Evolutionary conservation across 106 monocot genomes (phyloP).

Genomic region (Allium fistulosum): DNA sequence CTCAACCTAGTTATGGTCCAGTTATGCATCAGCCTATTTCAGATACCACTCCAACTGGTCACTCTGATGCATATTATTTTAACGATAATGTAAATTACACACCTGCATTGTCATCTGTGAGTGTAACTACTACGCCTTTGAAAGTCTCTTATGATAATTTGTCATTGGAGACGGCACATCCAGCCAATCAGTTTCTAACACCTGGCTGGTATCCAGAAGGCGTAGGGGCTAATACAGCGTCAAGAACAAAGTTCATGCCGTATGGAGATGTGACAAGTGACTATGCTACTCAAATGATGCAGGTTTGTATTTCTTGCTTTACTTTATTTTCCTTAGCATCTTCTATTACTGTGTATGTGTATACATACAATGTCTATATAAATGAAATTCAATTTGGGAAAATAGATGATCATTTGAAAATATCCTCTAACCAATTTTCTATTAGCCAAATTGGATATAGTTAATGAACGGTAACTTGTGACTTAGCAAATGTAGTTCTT

Average conservation of each 20-base stretch:
- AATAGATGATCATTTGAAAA: too few relatives aligned
- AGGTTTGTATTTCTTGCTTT: neutral
- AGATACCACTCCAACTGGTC: neutral
- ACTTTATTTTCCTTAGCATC: too few relatives aligned
- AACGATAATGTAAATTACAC: constrained; percentile 15
- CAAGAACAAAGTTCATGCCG: constrained; percentile 1
- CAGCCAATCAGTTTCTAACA: constrained; percentile 6
- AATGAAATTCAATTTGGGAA: too few relatives aligned
- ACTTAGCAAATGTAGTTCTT: too few relatives aligned
- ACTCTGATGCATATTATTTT: constrained; percentile 9
- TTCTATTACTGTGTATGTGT: too few relatives aligned
- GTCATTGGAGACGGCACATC: constrained; percentile 8
- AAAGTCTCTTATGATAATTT: constrained; percentile 16
- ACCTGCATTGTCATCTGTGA: constrained; percentile 22
- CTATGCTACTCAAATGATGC: neutral
- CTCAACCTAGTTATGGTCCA: constrained; percentile 19
- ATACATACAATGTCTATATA: too few relatives aligned
- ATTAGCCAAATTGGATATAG: too few relatives aligned
- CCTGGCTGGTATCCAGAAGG: constrained; percentile 12
- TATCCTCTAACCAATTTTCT: too few relatives aligned
- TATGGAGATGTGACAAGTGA: constrained; percentile 9
- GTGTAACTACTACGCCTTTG: constrained; percentile 15
- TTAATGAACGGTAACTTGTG: too few relatives aligned
- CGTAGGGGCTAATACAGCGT: neutral
- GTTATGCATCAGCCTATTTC: constrained; percentile 4